Evolutionary conservation across 306 rosid genomes (phyloP).

Genomic region (Dryas alaskensis): DNA sequence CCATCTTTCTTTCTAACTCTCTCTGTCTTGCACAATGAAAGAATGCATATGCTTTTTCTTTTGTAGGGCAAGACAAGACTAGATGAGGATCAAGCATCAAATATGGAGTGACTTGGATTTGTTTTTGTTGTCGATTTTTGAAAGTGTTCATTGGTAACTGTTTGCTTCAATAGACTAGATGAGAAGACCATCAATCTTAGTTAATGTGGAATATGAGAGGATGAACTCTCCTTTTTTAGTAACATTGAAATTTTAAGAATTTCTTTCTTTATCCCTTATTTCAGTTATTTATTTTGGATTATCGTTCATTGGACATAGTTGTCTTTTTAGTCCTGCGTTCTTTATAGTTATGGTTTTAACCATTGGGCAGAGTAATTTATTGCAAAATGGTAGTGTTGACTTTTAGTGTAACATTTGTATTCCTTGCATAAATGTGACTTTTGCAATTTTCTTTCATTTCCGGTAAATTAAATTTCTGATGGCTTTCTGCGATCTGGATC

Average conservation of each 20-base stretch:
- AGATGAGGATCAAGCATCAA: slow-evolving; percentile 77
- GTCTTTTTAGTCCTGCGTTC: neutral
- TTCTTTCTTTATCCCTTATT: neutral
- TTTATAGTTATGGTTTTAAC: slow-evolving; percentile 2
- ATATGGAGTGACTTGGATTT: slow-evolving; percentile 53
- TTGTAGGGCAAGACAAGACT: slow-evolving; percentile 88
- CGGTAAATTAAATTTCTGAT: slow-evolving; percentile 9
- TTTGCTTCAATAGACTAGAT: slow-evolving; percentile 43
- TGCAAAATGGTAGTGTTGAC: neutral
- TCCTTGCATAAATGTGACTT: neutral
- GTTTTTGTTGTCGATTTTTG: slow-evolving; percentile 43
- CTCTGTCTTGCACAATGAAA: slow-evolving; percentile 57
- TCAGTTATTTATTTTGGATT: slow-evolving; percentile 4
- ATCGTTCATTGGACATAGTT: slow-evolving; percentile 12
- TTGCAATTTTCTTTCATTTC: neutral
- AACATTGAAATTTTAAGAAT: slow-evolving; percentile 16
- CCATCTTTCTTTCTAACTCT: slow-evolving; percentile 26
- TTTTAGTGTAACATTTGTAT: neutral
- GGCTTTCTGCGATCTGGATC: slow-evolving; percentile 7
- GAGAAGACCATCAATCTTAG: slow-evolving; percentile 16
- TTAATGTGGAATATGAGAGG: neutral
- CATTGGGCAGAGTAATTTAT: neutral
- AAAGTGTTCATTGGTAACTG: slow-evolving; percentile 34
- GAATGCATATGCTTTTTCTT: slow-evolving; percentile 55
- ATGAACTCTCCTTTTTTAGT: slow-evolving; percentile 23